Percentiles rank a stretch among this genome's conserved stretches.
Conservation (phyloP, 768 basidiomycete species). For the Clavulina sp. region DNA sequence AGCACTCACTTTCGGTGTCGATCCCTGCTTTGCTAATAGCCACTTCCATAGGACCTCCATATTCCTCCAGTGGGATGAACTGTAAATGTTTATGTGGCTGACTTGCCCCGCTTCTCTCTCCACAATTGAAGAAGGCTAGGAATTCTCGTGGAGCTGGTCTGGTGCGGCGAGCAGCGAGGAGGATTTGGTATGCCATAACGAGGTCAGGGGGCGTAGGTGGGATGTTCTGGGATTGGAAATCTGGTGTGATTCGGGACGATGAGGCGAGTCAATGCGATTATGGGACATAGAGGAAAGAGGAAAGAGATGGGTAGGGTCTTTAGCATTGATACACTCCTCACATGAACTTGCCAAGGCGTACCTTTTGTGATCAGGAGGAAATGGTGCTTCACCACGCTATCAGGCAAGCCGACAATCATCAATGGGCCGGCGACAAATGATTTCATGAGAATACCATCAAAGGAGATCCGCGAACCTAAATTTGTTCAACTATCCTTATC, state of each 20-base stretch:
- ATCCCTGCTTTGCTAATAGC: slow-evolving; percentile 40
- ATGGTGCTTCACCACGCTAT: slow-evolving; percentile 64
- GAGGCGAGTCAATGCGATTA: not conserved
- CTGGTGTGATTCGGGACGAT: slow-evolving; percentile 22
- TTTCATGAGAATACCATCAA: not conserved
- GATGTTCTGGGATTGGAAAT: slow-evolving; percentile 58
- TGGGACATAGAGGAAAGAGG: not conserved
- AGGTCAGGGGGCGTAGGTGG: slow-evolving; percentile 69
- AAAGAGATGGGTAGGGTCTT: not conserved
- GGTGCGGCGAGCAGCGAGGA: slow-evolving; percentile 49
- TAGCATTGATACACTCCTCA: not conserved
- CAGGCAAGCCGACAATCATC: too few relatives aligned
- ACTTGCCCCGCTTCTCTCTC: slow-evolving; percentile 66
- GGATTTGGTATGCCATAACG: slow-evolving; percentile 53
- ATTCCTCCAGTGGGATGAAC: slow-evolving; percentile 45
- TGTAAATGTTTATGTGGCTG: slow-evolving; percentile 88
- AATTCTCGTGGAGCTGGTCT: slow-evolving; percentile 37
- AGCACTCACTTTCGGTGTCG: slow-evolving; percentile 35
- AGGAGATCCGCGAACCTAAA: not conserved
- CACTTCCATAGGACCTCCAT: slow-evolving; percentile 61
- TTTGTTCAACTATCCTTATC: too few relatives aligned
- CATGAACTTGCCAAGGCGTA: slow-evolving; percentile 16
- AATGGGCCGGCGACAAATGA: not conserved
- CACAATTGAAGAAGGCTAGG: slow-evolving; percentile 91
- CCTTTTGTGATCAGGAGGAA: slow-evolving; percentile 81